Base-by-base conservation (phyloP, 2,329 filamentous ascomycete species). In the Claviceps arundinis region DNA sequence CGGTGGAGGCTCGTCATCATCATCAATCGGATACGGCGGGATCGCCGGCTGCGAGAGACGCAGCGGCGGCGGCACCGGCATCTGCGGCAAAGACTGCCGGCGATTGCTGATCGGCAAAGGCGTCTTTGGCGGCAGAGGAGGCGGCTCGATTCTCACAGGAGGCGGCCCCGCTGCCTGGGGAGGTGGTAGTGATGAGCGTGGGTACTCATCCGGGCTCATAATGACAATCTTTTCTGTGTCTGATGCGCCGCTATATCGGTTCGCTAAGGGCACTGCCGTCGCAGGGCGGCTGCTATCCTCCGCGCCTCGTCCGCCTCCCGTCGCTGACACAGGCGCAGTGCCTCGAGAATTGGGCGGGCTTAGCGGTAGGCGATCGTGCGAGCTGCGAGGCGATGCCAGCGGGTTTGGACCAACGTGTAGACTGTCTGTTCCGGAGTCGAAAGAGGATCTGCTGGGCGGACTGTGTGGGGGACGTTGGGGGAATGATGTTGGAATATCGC, bases 21-120 rank as follows among this genome's bases (percentile, higher is more conserved):
- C 84, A 43, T 82, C 83, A 47, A 87, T 69, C 0, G 91, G 91
- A 65, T 96, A 96, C 1, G 89, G 89, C 37, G 87, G 75, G 8
- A 71, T 65, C 1, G 65, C 56, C 5, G 64, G 60, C 54, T 69
- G 61, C 55, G 67, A 60, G 57, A 70, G 61, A 56, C 63, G 40
- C n/a, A 44, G 47, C 43, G 43, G 43, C 24, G 37, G 41, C 56
- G 61, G 46, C 50, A 60, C 57, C 49, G 59, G 56, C 41, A 65
- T 26, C 7, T 44, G 70, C 59, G 65, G 47, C 6, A 54, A 47
- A 22, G 30, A 37, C 14, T 43, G 56, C 44, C 65, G 71, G 58
- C 64, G 47, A n/a, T 47, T 41, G 4, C 24, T 22, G 30, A 55
- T 65, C 53, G 76, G 79, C 3, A 89, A 75, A 0, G 85, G 85